Percentiles rank a stretch among this genome's conserved stretches.
phyloP scores from a whole-genome alignment of 768 basidiomycete species.

The Boletus rex-veris region DNA sequence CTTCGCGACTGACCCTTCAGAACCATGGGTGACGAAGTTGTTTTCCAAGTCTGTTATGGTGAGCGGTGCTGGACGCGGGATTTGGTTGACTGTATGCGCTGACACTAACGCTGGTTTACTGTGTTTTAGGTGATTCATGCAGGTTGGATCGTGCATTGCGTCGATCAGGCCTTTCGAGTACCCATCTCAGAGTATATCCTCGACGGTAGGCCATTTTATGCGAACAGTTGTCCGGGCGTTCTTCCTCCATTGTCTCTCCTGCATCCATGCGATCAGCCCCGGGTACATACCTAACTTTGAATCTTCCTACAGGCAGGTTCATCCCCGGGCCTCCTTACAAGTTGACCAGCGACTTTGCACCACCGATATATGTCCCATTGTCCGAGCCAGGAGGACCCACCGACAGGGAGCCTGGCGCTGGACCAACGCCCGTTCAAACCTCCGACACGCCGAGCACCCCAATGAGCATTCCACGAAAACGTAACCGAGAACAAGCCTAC shows the following conservation, averaged over 20 bases:
- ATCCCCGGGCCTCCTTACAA: conserved; percentile 19
- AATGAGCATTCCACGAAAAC: conserved; percentile 20
- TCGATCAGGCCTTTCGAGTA: conserved; percentile 23
- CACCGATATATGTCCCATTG: neutral
- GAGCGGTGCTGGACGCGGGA: conserved; percentile 3
- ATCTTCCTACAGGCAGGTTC: conserved; percentile 16
- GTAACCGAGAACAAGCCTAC: conserved; percentile 28
- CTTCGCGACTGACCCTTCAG: conserved; percentile 27
- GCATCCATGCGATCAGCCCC: neutral
- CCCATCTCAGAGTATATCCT: conserved; percentile 29
- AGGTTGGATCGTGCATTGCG: conserved; percentile 30
- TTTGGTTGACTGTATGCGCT: conserved; percentile 9
- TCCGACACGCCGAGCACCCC: conserved; percentile 28
- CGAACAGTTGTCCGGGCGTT: neutral
- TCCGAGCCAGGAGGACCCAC: neutral
- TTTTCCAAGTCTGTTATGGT: conserved; percentile 29
- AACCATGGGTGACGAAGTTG: conserved; percentile 27
- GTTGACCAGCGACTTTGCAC: neutral
- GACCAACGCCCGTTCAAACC: neutral
- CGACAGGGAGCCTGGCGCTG: neutral
- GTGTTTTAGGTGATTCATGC: conserved; percentile 28
- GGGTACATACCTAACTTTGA: conserved; percentile 1
- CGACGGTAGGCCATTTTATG: conserved; percentile 24
- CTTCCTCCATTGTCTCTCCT: neutral
- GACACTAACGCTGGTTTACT: neutral